Evolutionary conservation across 169 alveolate genomes (phyloP), one percentile per base, ranked within the genome.

Genomic region (Cystoisospora suis): DNA sequence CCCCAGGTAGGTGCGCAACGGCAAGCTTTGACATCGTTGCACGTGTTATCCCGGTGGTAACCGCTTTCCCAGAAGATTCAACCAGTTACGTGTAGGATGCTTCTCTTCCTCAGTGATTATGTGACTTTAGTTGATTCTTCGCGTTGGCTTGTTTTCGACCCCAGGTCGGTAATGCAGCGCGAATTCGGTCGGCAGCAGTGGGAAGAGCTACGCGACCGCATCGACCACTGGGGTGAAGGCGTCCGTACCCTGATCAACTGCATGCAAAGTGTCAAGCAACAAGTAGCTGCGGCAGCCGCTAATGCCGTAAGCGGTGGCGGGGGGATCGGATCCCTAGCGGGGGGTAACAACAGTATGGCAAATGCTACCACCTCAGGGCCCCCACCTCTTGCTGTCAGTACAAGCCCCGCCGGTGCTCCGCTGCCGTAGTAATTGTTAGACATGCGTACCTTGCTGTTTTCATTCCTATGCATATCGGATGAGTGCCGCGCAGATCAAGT

Each of bases 91-190:
- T n/a, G n/a, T n/a, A n/a, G n/a, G n/a, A n/a, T n/a, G n/a, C n/a
- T n/a, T n/a, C n/a, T n/a, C n/a, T n/a, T n/a, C n/a, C n/a, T n/a
- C n/a, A n/a, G 65, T 53, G 65, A 12, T 53, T 12, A 12, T 53
- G 65, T 23, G 29, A 27, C 36, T 46, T 17, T n/a, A n/a, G 20
- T 34, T 79, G 29, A 12, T 59, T 40, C 53, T 29, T 5, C 40
- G 40, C 9, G 46, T 5, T 17, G 29, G n/a, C 32, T 1, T 20
- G 6, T 36, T 7, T 81, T 5, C n/a, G 4, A 15, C 75, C 34
- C 0, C 92, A 88, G 92, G 12, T 59, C 93, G 61, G 81, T 89
- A 40, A 89, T 89, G 81, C 93, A 89, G 65, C 93, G 93, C 38
- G 89, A 89, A 46, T 89, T 89, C 81, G 72, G 80, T 29, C 53